A percentile compares a stretch with the other conserved stretches of the same genome.
These are phyloP conservation scores for Atalantia buxifolia DNA, from an alignment of 345 rosid genomes.

Conservation along the genomic window DNA sequence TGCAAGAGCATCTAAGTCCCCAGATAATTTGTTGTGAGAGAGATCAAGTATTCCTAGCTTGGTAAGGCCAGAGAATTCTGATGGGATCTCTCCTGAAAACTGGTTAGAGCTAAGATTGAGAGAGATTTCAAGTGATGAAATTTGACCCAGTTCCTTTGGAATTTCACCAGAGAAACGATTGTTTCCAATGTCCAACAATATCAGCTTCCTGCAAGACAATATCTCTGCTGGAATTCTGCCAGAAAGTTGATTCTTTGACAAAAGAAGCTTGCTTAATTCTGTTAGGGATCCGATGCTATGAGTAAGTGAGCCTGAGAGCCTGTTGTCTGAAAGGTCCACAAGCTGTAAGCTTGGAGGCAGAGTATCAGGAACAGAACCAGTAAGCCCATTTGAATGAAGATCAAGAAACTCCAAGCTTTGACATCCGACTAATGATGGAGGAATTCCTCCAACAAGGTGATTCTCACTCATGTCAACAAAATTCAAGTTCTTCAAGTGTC, in stretches of 20 bases:
- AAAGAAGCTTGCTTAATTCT: conserved; percentile 70
- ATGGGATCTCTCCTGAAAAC: conserved; percentile 68
- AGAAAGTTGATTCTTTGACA: conserved; percentile 64
- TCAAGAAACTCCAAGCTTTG: conserved; percentile 67
- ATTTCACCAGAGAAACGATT: conserved; percentile 71
- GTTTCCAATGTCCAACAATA: conserved; percentile 66
- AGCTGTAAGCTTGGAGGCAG: conserved; percentile 65
- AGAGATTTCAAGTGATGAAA: conserved; percentile 76
- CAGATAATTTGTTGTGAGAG: conserved; percentile 72
- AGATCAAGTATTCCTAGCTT: conserved; percentile 76
- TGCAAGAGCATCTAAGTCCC: conserved; percentile 60
- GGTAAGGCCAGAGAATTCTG: conserved; percentile 61
- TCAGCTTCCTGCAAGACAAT: conserved; percentile 64
- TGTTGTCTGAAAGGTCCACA: conserved; percentile 72
- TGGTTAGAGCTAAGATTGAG: conserved; percentile 82
- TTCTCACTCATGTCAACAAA: conserved; percentile 75
- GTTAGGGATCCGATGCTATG: conserved; percentile 58
- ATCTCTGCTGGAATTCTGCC: conserved; percentile 74
- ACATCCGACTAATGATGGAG: conserved; percentile 56
- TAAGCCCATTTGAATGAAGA: conserved; percentile 73
- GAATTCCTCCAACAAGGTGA: conserved; percentile 61
- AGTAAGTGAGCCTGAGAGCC: conserved; percentile 58
- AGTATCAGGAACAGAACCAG: conserved; percentile 60
- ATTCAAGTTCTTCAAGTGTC: conserved; percentile 55
- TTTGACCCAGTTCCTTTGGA: conserved; percentile 72